Evolutionary conservation across 352 stramenopile genomes (phyloP), one percentile per base, ranked within the genome.

Genomic region (Globisporangium perplexum): DNA sequence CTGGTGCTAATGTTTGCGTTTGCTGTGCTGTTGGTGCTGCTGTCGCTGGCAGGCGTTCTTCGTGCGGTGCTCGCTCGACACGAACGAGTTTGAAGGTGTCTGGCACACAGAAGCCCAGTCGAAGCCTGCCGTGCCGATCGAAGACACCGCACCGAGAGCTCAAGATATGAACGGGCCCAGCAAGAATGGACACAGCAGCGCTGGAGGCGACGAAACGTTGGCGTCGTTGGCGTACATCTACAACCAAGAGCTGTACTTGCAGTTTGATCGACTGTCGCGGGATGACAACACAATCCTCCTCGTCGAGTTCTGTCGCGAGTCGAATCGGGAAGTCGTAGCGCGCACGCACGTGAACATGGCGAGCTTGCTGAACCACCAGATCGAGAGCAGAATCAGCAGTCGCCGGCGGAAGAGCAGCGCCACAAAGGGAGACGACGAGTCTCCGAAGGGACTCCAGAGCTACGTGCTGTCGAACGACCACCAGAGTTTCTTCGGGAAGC

Each of bases 241-340:
- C 57, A 77, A 90, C 57, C 81, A 94, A 49, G 70, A 88, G 23
- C 56, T 94, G 31, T 88, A 87, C 57, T 51, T 94, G 56, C 81
- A 94, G 60, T 90, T 94, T 57, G 84, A 94, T 53, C 70, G 75
- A 4, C 62, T 94, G 3, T 92, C 82, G 24, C 72, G 84, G 0
- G 84, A 94, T 62, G 84, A 94, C 62, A 94, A 94, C 55, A 91
- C 82, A 20, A 72, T 92, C 5, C 46, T 94, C 54, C 70, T 94
- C 20, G 67, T 94, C 41, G 79, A 93, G 59, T 93, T 88, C 42
- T 94, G 83, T 44, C 76, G 77, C 10, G 69, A 85, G 22, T 67
- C 67, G 11, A 90, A 79, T 38, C 79, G 82, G 23, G 80, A 94
- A 48, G 81, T 91, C 20, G 71, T 94, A n/a, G 81, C 79, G 10